Evolutionary conservation across 345 rosid species (phyloP).

Genomic region (Laguncularia racemosa): DNA sequence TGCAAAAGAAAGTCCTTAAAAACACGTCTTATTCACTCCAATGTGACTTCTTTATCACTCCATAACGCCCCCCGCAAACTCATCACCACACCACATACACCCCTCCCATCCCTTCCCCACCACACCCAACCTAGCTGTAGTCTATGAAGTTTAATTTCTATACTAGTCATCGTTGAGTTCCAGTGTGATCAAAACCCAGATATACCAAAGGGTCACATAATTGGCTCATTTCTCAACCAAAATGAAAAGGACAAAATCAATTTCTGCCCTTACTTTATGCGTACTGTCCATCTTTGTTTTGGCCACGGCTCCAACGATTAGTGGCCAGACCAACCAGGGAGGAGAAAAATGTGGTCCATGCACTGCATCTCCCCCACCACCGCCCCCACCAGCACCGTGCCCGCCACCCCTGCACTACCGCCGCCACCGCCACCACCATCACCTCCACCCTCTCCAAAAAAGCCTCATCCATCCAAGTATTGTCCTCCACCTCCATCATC

Average conservation of each 20-base stretch:
- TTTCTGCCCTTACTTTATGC: not conserved
- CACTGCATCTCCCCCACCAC: constrained; percentile 27
- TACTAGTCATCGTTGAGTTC: too few relatives aligned
- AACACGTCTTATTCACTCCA: constrained; percentile 16
- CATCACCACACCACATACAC: too few relatives aligned
- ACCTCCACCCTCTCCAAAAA: constrained; percentile 25
- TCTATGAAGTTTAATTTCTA: too few relatives aligned
- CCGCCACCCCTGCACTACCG: constrained; percentile 18
- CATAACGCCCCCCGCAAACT: too few relatives aligned
- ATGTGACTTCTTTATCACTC: constrained; percentile 4
- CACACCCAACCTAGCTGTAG: too few relatives aligned
- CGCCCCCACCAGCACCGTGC: constrained; percentile 9
- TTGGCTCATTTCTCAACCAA: too few relatives aligned
- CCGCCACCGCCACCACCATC: constrained; percentile 26
- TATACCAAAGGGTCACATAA: too few relatives aligned
- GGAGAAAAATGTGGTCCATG: constrained; percentile 34
- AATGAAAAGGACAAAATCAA: constrained; percentile 1
- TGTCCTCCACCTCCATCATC: constrained; percentile 32
- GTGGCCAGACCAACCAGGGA: constrained; percentile 18
- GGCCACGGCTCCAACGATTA: not conserved
- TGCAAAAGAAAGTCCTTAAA: not conserved
- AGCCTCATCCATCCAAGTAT: constrained; percentile 25
- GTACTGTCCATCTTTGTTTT: constrained; percentile 6
- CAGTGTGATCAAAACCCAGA: too few relatives aligned
- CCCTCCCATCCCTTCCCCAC: too few relatives aligned